Percentiles rank a stretch among this genome's conserved stretches.
Conservation (phyloP, 306 rosid species). For the Citrullus amarus region DNA sequence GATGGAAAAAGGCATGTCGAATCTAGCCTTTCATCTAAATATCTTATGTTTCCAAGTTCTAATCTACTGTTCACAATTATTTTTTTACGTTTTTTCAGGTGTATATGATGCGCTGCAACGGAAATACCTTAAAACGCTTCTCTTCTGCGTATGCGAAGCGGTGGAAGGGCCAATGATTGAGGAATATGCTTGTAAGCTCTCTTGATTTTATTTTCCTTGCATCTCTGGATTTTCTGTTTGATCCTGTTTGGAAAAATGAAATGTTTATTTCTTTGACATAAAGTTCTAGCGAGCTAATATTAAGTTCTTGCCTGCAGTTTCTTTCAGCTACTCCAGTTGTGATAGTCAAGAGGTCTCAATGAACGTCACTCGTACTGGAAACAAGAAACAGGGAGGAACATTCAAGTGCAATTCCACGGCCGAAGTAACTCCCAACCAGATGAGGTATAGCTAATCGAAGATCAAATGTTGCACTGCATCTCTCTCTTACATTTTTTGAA, state of each 20-base stretch:
- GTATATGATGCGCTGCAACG: constrained; percentile 81
- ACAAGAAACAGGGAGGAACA: constrained; percentile 62
- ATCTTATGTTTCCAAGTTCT: constrained; percentile 1
- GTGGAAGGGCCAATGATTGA: constrained; percentile 92
- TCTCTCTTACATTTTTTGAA: background rate
- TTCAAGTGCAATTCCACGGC: constrained; percentile 60
- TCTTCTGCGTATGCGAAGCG: constrained; percentile 72
- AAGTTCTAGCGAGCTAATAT: background rate
- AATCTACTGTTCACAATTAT: background rate
- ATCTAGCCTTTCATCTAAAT: background rate
- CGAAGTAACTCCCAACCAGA: constrained; percentile 89
- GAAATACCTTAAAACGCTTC: constrained; percentile 76
- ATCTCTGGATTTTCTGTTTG: background rate
- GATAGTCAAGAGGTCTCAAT: constrained; percentile 75
- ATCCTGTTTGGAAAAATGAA: background rate
- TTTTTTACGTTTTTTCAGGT: constrained; percentile 31
- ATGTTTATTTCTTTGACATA: background rate
- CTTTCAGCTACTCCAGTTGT: constrained; percentile 67
- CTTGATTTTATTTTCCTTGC: background rate
- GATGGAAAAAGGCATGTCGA: constrained; percentile 80
- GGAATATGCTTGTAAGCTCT: constrained; percentile 82
- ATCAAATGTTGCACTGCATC: background rate
- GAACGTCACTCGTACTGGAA: constrained; percentile 74
- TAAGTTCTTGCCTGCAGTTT: constrained; percentile 40
- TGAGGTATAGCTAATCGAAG: constrained; percentile 41